These are phyloP conservation scores for Colletotrichum tofieldiae DNA, from an alignment of 2,329 filamentous ascomycete species.

Conservation along the genomic window DNA sequence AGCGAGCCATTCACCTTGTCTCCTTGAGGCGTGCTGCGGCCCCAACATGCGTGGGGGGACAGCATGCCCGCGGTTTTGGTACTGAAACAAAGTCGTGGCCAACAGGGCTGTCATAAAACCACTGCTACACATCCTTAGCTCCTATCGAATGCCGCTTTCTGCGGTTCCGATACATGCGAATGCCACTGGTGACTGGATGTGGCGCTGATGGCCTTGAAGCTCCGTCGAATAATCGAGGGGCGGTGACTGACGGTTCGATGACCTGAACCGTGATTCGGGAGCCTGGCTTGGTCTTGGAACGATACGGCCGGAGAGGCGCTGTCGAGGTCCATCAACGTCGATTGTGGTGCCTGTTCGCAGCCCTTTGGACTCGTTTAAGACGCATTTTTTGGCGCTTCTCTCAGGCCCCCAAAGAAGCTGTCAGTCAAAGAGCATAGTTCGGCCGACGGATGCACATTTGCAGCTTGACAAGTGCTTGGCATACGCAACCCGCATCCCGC, in stretches of 20 bases:
- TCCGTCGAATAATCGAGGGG: neutral
- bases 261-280: slow-evolving; percentile 14
- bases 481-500: slow-evolving; percentile 26
- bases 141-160: slow-evolving; percentile 14
- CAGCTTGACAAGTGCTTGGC: slow-evolving; percentile 34
- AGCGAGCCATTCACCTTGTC: slow-evolving; percentile 38
- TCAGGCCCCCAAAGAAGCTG: neutral
- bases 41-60: slow-evolving; percentile 31
- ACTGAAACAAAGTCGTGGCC: slow-evolving; percentile 38
- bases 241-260: slow-evolving; percentile 20
- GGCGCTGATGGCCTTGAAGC: slow-evolving; percentile 29
- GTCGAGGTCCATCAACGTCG: neutral
- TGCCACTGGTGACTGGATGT: slow-evolving; percentile 18
- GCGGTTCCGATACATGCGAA: slow-evolving; percentile 9
- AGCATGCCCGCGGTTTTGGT: slow-evolving; percentile 8
- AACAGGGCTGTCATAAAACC: slow-evolving; percentile 29
- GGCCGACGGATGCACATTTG: slow-evolving; percentile 23
- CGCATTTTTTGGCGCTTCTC: neutral
- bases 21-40: neutral
- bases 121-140: slow-evolving; percentile 32
- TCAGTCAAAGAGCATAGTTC: slow-evolving; percentile 28
- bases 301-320: neutral
- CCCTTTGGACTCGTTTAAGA: neutral
- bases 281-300: neutral
- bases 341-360: neutral